These are phyloP conservation scores for Cucurbita moschata DNA, from an alignment of 306 rosid species.

Conservation along the genomic window DNA sequence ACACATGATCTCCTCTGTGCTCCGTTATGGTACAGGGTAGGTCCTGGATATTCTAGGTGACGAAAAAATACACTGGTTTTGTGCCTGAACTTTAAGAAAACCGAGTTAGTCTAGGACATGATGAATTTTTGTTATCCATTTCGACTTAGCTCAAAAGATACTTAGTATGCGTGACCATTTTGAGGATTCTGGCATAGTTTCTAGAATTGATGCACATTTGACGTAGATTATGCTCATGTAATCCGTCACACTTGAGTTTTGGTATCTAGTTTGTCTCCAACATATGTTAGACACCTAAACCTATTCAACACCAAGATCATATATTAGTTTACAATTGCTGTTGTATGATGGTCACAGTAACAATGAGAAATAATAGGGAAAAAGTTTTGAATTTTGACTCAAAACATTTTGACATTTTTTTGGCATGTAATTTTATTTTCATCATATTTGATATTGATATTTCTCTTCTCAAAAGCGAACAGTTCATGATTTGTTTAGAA, in stretches of 20 bases:
- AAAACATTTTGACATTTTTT: neutral
- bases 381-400: neutral
- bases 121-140: neutral
- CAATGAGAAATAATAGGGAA: neutral
- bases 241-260: neutral
- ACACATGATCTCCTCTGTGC: neutral
- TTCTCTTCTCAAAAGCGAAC: neutral
- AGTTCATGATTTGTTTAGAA: neutral
- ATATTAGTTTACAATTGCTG: neutral
- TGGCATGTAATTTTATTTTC: neutral
- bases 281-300: neutral
- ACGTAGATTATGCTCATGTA: neutral
- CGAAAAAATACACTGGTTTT: neutral
- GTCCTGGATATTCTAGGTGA: neutral
- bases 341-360: neutral
- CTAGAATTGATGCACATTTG: neutral
- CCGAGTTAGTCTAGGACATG: neutral
- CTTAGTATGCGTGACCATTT: neutral
- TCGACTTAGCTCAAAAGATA: neutral
- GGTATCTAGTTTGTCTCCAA: neutral
- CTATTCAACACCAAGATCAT: neutral
- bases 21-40: neutral
- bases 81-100: neutral
- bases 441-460: neutral
- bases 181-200: neutral